These are phyloP conservation scores for Apiotrichum laibachii DNA, from an alignment of 1,284 basidiomycete species.

Conservation along the genomic window DNA sequence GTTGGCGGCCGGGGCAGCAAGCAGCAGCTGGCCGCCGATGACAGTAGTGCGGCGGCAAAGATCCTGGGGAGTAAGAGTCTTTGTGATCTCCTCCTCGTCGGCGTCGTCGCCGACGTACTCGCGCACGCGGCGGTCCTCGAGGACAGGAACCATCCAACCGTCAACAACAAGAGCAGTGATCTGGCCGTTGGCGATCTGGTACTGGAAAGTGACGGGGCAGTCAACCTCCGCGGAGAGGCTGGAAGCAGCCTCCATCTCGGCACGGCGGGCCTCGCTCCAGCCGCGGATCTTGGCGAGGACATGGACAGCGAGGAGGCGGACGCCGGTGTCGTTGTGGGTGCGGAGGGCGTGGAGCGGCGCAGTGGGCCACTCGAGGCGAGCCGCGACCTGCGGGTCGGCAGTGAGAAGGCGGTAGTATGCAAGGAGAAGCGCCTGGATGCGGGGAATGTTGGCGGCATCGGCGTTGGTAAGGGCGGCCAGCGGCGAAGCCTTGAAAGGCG, in stretches of 20 bases:
- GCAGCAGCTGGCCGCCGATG: constrained; percentile 25
- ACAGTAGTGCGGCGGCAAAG: constrained; percentile 51
- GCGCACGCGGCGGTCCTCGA: constrained; percentile 62
- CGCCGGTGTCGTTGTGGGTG: constrained; percentile 60
- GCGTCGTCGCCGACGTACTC: constrained; percentile 8
- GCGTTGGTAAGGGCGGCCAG: constrained; percentile 26
- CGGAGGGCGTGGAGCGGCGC: constrained; percentile 53
- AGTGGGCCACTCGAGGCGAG: constrained; percentile 64
- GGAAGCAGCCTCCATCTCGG: constrained; percentile 58
- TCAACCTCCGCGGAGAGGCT: constrained; percentile 63
- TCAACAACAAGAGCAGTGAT: constrained; percentile 56
- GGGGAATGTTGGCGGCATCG: constrained; percentile 55
- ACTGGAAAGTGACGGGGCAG: constrained; percentile 37
- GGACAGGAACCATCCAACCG: constrained; percentile 72
- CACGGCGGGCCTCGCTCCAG: constrained; percentile 72
- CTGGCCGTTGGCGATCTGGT: constrained; percentile 21
- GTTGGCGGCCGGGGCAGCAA: constrained; percentile 43
- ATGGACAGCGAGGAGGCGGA: constrained; percentile 68
- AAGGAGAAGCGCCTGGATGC: constrained; percentile 67
- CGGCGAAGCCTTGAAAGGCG: constrained; percentile 34
- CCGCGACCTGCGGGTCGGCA: constrained; percentile 66
- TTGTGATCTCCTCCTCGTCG: background rate
- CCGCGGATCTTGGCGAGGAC: constrained; percentile 71
- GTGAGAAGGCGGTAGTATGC: constrained; percentile 75
- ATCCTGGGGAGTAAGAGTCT: constrained; percentile 53